Evolutionary conservation across 768 basidiomycete genomes (phyloP).

Genomic region (Podaxis pistillaris): DNA sequence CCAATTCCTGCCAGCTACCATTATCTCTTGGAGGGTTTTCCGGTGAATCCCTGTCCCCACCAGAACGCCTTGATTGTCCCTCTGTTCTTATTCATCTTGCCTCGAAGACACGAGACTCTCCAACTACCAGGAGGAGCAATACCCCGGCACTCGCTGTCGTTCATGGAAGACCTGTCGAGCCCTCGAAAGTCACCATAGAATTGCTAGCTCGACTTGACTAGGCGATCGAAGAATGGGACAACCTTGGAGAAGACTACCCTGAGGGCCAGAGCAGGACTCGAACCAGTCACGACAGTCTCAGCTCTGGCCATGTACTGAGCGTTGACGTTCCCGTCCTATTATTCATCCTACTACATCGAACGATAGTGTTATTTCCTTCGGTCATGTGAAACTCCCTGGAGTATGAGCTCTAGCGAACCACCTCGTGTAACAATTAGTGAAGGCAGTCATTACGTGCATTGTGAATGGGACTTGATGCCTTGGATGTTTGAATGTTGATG

Average conservation of each 20-base stretch:
- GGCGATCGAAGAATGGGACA: slow-evolving; percentile 22
- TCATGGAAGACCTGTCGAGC: slow-evolving; percentile 3
- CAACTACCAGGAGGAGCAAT: neutral
- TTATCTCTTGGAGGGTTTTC: neutral
- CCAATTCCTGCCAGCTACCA: neutral
- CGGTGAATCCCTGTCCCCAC: neutral
- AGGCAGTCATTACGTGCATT: neutral
- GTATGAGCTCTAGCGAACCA: neutral
- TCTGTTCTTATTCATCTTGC: slow-evolving; percentile 6
- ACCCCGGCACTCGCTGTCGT: neutral
- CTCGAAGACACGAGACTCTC: neutral
- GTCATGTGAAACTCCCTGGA: neutral
- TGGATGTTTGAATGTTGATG: neutral
- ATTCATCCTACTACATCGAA: neutral
- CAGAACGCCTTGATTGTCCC: neutral
- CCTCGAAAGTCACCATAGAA: slow-evolving; percentile 30
- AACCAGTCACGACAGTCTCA: neutral
- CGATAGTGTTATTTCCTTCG: neutral
- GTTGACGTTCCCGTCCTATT: neutral
- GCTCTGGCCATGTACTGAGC: too few relatives aligned
- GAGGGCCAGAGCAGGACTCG: neutral
- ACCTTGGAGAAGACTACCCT: neutral
- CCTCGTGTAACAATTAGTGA: neutral
- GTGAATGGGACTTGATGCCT: neutral
- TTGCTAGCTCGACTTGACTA: slow-evolving; percentile 33